Conservation (phyloP, 108 stramenopile species). For the Skeletonema grethae region DNA sequence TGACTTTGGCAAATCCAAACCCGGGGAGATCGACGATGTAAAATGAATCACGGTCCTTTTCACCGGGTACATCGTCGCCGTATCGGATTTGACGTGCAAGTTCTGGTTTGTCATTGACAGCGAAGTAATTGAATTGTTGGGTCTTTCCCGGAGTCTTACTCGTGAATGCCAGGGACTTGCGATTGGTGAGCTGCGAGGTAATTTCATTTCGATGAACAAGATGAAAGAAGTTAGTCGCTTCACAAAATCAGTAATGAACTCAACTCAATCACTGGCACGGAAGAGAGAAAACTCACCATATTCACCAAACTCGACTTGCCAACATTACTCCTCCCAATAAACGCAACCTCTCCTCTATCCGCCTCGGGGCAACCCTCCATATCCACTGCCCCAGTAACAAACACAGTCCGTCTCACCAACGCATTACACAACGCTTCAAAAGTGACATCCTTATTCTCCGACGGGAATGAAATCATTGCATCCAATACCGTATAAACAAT, state of each 20-base stretch:
- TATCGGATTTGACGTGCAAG: conserved; percentile 82
- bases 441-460: conserved; percentile 78
- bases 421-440: conserved; percentile 89
- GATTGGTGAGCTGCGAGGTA: conserved; percentile 67
- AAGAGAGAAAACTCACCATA: conserved; percentile 55
- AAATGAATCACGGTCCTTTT: conserved; percentile 82
- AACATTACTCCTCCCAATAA: conserved; percentile 93
- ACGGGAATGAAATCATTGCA: conserved; percentile 84
- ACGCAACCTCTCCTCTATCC: conserved; percentile 87
- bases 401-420: conserved; percentile 75
- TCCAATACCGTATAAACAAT: conserved; percentile 77
- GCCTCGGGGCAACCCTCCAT: conserved; percentile 83
- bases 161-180: conserved; percentile 90
- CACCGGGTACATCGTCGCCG: conserved; percentile 76
- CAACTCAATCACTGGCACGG: neutral
- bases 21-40: conserved; percentile 95
- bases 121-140: conserved; percentile 94
- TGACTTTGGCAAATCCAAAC: conserved; percentile 95
- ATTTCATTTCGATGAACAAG: neutral
- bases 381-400: conserved; percentile 88
- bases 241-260: neutral
- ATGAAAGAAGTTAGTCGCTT: neutral
- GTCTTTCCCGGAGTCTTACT: conserved; percentile 97
- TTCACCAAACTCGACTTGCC: conserved; percentile 93
- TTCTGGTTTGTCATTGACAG: conserved; percentile 90